Evolutionary conservation across 345 rosid species (phyloP).

Genomic region (Murraya paniculata): DNA sequence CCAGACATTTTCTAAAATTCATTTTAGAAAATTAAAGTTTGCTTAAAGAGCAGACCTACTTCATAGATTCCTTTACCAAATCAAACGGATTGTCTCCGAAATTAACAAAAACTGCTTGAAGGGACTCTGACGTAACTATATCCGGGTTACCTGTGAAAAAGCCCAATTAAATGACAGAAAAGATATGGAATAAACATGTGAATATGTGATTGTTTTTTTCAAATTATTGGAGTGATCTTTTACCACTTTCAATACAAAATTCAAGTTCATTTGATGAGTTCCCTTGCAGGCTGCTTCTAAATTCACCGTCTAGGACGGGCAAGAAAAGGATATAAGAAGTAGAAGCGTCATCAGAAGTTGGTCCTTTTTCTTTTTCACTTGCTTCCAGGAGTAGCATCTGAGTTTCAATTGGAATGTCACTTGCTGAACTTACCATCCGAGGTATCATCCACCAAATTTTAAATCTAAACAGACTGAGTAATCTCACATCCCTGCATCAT

Average conservation of each 20-base stretch:
- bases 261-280: slow-evolving; percentile 49
- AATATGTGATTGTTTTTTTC: not conserved
- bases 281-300: slow-evolving; percentile 55
- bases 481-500: slow-evolving; percentile 37
- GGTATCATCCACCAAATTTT: slow-evolving; percentile 58
- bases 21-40: slow-evolving; percentile 20
- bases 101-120: slow-evolving; percentile 48
- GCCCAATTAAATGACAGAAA: slow-evolving; percentile 4
- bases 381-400: slow-evolving; percentile 59
- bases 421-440: slow-evolving; percentile 49
- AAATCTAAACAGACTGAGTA: slow-evolving; percentile 47
- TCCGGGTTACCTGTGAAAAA: slow-evolving; percentile 46
- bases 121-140: slow-evolving; percentile 36
- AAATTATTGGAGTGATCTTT: not conserved
- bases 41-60: slow-evolving; percentile 43
- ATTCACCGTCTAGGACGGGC: slow-evolving; percentile 48
- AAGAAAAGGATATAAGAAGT: slow-evolving; percentile 38
- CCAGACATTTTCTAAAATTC: not conserved
- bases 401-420: slow-evolving; percentile 54
- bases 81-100: slow-evolving; percentile 54
- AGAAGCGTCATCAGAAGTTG: slow-evolving; percentile 12
- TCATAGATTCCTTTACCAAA: slow-evolving; percentile 55
- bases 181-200: not conserved
- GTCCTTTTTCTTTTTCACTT: slow-evolving; percentile 3
- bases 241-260: slow-evolving; percentile 55